phyloP scores from a whole-genome alignment of 2,329 filamentous ascomycete genomes.

The Curvularia spicifera region DNA sequence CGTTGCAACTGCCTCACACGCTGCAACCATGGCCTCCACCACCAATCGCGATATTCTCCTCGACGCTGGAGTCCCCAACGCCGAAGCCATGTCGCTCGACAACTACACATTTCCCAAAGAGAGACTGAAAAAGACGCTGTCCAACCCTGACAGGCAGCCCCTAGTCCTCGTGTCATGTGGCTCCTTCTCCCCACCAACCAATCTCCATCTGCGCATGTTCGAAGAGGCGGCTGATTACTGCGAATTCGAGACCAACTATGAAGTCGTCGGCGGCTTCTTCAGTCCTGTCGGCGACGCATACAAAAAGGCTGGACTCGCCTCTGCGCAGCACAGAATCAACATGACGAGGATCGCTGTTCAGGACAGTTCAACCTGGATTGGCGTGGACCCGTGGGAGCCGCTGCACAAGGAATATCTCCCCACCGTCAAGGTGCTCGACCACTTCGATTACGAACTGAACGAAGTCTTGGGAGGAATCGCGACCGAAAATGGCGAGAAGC shows the following conservation, averaged over 20 bases:
- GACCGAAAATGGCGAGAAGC: conserved; percentile 69
- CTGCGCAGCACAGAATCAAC: conserved; percentile 73
- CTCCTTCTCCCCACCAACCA: conserved; percentile 75
- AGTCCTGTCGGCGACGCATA: conserved; percentile 78
- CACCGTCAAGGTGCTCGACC: conserved; percentile 87
- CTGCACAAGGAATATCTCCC: conserved; percentile 83
- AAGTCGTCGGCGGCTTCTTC: conserved; percentile 85
- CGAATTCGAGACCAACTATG: conserved; percentile 72
- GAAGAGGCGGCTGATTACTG: conserved; percentile 84
- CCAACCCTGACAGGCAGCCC: conserved; percentile 63
- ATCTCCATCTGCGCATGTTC: conserved; percentile 84
- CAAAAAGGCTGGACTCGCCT: conserved; percentile 80
- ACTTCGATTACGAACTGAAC: conserved; percentile 91
- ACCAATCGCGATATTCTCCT: conserved; percentile 28
- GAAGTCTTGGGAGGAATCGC: conserved; percentile 75
- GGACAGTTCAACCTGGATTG: conserved; percentile 60
- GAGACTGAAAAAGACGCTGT: conserved; percentile 64
- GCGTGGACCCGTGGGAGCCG: conserved; percentile 68
- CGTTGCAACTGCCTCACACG: conserved; percentile 6
- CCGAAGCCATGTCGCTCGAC: conserved; percentile 47
- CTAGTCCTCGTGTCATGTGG: conserved; percentile 73
- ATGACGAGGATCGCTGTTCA: conserved; percentile 88
- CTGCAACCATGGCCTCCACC: conserved; percentile 34
- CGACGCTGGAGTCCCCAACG: conserved; percentile 34
- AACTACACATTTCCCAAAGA: conserved; percentile 68